These are phyloP conservation scores for Viridothelium virens DNA, from an alignment of 495 filamentous ascomycete species.

Conservation along the genomic window DNA sequence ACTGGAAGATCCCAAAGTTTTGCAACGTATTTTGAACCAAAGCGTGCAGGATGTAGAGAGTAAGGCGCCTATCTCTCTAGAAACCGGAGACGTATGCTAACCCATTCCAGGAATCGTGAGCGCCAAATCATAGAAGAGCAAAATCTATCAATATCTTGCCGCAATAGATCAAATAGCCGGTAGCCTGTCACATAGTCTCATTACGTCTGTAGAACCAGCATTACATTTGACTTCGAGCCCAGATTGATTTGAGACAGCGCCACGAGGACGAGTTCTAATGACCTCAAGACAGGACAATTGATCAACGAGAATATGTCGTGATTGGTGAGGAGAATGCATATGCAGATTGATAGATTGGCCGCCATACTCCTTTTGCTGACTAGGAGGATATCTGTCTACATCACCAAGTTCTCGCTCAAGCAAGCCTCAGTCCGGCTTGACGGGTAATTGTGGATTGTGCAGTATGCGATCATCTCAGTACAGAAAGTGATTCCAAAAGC, in stretches of 20 bases:
- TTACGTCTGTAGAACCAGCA: not conserved
- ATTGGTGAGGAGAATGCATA: too few species aligned
- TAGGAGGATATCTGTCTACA: too few species aligned
- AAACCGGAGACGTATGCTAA: not conserved
- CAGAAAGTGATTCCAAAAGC: too few species aligned
- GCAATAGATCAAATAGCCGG: not conserved
- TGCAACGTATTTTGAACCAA: slow-evolving; percentile 94
- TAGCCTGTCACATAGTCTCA: slow-evolving; percentile 5
- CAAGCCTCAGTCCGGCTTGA: too few species aligned
- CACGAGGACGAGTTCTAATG: not conserved
- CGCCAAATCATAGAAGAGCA: not conserved
- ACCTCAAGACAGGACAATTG: not conserved
- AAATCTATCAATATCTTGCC: not conserved
- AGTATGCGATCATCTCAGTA: too few species aligned
- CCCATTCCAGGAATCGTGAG: not conserved
- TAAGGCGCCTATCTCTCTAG: slow-evolving; percentile 43
- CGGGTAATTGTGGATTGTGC: too few species aligned
- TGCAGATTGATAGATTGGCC: too few species aligned
- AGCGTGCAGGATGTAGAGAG: slow-evolving; percentile 93
- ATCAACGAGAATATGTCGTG: not conserved
- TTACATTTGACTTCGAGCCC: not conserved
- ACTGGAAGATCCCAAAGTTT: slow-evolving; percentile 89
- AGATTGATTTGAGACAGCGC: not conserved
- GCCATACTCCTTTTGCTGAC: too few species aligned
- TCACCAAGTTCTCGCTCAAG: too few species aligned